Base-by-base conservation (phyloP, 2,329 filamentous ascomycete genomes). In the Fusarium irregulare region DNA sequence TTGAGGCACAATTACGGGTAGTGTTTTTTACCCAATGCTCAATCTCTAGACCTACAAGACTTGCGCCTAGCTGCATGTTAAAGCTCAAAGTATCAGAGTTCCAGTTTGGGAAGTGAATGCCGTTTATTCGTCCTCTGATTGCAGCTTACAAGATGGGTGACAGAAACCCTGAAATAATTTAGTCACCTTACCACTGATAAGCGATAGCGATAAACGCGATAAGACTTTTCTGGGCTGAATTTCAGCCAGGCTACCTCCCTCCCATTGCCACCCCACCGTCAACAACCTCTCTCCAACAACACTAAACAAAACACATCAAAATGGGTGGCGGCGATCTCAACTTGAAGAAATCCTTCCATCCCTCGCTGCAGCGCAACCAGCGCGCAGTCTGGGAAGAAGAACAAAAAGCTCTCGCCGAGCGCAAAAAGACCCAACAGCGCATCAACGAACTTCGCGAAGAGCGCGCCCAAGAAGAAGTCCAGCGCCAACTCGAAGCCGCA, bases 261-360 rank as follows among this genome's bases (percentile, higher is more conserved):
- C 53, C 57, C 58, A 61, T 73, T 40, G 73, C 73, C 73, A 75
- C 73, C 60, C 59, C 56, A 55, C 62, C 50, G 37, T 42, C 42
- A 12, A 40, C 20, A 14, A 40, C 21, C 23, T 25, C 47, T 30
- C 48, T 56, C n/a, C 30, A 4, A 16, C 63, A 72, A 44, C 23
- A 44, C 6, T 21, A 16, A 47, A 47, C 27, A 28, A 37, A 37
- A 11, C 28, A 42, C 83, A 92, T 82, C 71, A 55, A 28, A 37
- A 97, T 97, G 92, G 94, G 94, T 78, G 93, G 94, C 79, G 94
- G 94, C 78, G 94, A 98, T 86, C 88, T 99, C 77, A 98, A 98
- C 78, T 83, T 97, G 75, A 98, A 98, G 83, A 93, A 94, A 82
- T 92, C 93, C 85, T 99, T 95, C 90, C 95, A 99, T 82, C 95